Evolutionary conservation across 176 grass and related monocot species (phyloP).

Genomic region (Chrysopogon serrulatus): DNA sequence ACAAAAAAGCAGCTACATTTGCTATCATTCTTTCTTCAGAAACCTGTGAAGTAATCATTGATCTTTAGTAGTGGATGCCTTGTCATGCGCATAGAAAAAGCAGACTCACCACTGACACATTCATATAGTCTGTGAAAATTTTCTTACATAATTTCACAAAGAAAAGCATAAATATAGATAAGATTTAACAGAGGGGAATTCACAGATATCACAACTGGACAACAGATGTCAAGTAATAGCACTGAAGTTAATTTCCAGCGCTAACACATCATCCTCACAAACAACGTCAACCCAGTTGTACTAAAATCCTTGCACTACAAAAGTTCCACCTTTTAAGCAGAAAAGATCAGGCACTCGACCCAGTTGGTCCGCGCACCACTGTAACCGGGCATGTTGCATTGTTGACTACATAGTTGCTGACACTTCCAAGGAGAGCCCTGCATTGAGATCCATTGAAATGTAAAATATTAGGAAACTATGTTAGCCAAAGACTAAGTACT

Average conservation of each 20-base stretch:
- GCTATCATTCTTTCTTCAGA: not conserved
- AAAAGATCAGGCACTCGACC: constrained; percentile 18
- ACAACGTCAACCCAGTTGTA: not conserved
- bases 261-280: not conserved
- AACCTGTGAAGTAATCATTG: not conserved
- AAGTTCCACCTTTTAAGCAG: not conserved
- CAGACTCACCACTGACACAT: not conserved
- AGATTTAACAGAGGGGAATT: not conserved
- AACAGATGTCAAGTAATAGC: not conserved
- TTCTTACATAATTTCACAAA: not conserved
- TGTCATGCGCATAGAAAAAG: not conserved
- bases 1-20: not conserved
- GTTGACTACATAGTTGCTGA: constrained; percentile 83
- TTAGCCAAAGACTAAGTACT: not conserved
- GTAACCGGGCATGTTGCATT: constrained; percentile 76
- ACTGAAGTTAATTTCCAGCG: not conserved
- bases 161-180: not conserved
- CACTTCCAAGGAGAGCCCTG: constrained; percentile 80
- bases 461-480: constrained; percentile 15
- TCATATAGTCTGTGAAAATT: not conserved
- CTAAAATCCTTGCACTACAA: not conserved
- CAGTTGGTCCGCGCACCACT: constrained; percentile 46
- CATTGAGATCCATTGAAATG: constrained; percentile 13
- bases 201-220: not conserved
- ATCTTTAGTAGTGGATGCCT: not conserved